A percentile compares a stretch with the other conserved stretches of the same genome.
Evolutionary conservation across 2,329 filamentous ascomycete species (phyloP).

Genomic region (Microcyclospora pomicola): DNA sequence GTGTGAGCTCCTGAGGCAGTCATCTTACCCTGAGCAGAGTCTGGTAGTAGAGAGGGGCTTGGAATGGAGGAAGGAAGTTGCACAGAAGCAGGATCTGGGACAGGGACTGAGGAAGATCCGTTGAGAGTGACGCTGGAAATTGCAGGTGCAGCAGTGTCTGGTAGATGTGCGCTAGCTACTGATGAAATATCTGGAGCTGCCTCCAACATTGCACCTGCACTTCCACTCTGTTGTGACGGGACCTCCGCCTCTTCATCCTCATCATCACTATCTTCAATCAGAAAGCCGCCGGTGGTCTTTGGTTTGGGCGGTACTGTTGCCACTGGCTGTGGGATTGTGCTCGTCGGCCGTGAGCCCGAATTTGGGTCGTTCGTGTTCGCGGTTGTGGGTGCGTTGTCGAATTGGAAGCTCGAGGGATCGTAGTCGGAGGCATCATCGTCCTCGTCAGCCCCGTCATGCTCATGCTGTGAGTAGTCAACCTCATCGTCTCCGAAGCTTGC

Average conservation of each 20-base stretch:
- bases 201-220: slow-evolving; percentile 11
- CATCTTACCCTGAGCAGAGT: slow-evolving; percentile 14
- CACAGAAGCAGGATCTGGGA: slow-evolving; percentile 15
- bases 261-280: slow-evolving; percentile 48
- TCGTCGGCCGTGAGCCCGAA: slow-evolving; percentile 5
- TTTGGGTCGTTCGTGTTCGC: slow-evolving; percentile 4
- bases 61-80: slow-evolving; percentile 13
- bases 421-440: slow-evolving; percentile 22
- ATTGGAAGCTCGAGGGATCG: slow-evolving; percentile 21
- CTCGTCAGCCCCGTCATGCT: slow-evolving; percentile 7
- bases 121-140: slow-evolving; percentile 19
- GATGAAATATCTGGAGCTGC: slow-evolving; percentile 14
- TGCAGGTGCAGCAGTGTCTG: slow-evolving; percentile 20
- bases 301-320: slow-evolving; percentile 27
- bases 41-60: slow-evolving; percentile 19
- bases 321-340: slow-evolving; percentile 32
- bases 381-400: slow-evolving; percentile 5
- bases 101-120: slow-evolving; percentile 19
- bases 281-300: slow-evolving; percentile 46
- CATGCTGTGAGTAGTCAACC: too few relatives aligned
- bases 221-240: slow-evolving; percentile 15
- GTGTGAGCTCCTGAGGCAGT: slow-evolving; percentile 1
- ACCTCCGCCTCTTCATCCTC: slow-evolving; percentile 31
- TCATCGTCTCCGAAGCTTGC: too few relatives aligned
- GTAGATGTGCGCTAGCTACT: slow-evolving; percentile 30